Evolutionary conservation across 164 flowering plant species (phyloP).

Genomic region (Sextonia rubra): DNA sequence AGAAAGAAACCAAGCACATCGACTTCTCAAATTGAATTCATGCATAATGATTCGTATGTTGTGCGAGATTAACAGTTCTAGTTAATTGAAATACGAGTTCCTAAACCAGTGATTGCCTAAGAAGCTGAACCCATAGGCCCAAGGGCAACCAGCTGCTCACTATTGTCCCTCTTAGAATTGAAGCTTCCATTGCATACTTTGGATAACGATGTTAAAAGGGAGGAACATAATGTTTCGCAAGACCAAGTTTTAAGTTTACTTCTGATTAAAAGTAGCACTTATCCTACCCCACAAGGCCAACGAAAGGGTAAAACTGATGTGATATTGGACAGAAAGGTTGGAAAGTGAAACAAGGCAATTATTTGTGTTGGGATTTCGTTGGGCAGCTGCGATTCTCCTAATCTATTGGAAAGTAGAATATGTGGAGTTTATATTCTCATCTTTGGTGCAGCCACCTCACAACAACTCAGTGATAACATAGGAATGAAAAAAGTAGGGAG

Average conservation of each 20-base stretch:
- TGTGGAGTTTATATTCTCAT: background rate
- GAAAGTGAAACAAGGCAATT: no score
- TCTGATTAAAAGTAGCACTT: no score
- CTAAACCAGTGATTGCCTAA: background rate
- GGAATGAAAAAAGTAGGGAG: background rate
- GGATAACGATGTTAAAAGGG: no score
- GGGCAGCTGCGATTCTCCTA: no score
- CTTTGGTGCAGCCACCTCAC: background rate
- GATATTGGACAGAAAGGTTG: no score
- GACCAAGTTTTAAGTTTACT: no score
- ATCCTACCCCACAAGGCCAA: no score
- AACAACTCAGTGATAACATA: background rate
- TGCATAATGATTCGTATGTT: background rate
- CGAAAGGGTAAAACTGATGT: no score
- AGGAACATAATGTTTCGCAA: no score
- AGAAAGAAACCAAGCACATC: background rate
- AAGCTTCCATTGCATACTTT: background rate
- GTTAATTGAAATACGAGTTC: background rate
- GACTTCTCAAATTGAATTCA: no score
- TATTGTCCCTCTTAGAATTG: background rate
- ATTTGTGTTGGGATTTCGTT: no score
- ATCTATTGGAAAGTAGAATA: background rate
- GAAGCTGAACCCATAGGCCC: background rate
- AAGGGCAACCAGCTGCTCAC: background rate
- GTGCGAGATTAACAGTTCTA: no score